A percentile compares a stretch with the other conserved stretches of the same genome.
These are phyloP conservation scores for Wickerhamiella australiensis DNA, from an alignment of 805 yeast species.

Conservation along the genomic window DNA sequence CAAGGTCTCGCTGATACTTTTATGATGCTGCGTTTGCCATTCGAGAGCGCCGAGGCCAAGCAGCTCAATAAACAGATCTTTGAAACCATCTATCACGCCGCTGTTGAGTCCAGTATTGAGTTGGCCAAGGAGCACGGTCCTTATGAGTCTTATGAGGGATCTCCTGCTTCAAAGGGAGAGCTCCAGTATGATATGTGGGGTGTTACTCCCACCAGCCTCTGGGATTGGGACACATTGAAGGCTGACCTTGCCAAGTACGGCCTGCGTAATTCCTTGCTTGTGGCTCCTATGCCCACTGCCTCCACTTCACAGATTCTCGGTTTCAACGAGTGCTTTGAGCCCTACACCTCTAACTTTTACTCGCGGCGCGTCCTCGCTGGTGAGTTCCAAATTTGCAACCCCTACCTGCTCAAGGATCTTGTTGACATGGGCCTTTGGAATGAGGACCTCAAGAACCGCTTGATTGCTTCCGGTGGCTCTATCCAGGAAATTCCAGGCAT, in stretches of 20 bases:
- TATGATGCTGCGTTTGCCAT: slow-evolving; percentile 67
- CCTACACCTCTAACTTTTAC: slow-evolving; percentile 85
- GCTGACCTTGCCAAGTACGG: slow-evolving; percentile 50
- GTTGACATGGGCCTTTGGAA: slow-evolving; percentile 76
- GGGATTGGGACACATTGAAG: slow-evolving; percentile 77
- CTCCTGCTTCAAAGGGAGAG: slow-evolving; percentile 79
- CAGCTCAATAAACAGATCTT: slow-evolving; percentile 70
- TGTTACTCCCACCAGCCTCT: slow-evolving; percentile 60
- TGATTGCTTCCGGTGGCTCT: slow-evolving; percentile 72
- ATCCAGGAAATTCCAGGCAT: slow-evolving; percentile 62
- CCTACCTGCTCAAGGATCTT: slow-evolving; percentile 70
- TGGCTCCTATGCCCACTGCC: slow-evolving; percentile 96
- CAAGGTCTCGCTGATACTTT: slow-evolving; percentile 92
- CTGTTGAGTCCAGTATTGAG: slow-evolving; percentile 77
- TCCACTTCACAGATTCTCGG: slow-evolving; percentile 94
- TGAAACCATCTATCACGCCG: slow-evolving; percentile 92
- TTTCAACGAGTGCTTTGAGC: slow-evolving; percentile 91
- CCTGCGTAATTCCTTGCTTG: slow-evolving; percentile 61
- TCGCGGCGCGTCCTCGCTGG: slow-evolving; percentile 86
- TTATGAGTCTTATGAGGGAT: slow-evolving; percentile 64
- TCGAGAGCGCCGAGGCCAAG: slow-evolving; percentile 72
- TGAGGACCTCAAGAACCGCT: slow-evolving; percentile 61
- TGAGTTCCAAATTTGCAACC: slow-evolving; percentile 86
- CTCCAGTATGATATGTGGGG: slow-evolving; percentile 86
- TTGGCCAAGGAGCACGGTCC: slow-evolving; percentile 58